Percentiles rank a stretch among this genome's conserved stretches.
These are phyloP conservation scores for Pittosporum tobira DNA, from an alignment of 129 eudicot genomes.

Conservation along the genomic window DNA sequence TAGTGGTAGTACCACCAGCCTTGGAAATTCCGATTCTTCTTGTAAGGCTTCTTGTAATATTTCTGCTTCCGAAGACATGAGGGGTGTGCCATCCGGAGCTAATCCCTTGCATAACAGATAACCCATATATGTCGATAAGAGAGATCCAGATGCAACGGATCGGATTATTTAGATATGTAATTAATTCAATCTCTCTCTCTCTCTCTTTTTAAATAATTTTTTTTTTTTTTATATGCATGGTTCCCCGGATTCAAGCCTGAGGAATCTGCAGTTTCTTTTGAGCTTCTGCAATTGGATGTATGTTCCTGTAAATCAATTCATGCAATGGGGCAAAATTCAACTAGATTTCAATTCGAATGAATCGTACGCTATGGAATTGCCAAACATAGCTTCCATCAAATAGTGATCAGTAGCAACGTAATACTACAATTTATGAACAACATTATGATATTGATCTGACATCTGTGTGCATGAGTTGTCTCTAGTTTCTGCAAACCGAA, in stretches of 20 bases:
- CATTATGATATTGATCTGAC: background rate
- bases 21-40: background rate
- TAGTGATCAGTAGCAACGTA: too few species aligned
- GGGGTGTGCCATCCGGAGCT: background rate
- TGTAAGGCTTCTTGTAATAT: background rate
- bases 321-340: too few species aligned
- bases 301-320: too few species aligned
- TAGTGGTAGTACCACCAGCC: background rate
- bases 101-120: slow-evolving; percentile 8
- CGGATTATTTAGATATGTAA: too few species aligned
- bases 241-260: too few species aligned
- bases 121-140: too few species aligned
- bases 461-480: slow-evolving; percentile 3
- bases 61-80: background rate
- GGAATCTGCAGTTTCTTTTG: background rate
- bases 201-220: too few species aligned
- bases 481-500: background rate
- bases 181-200: too few species aligned
- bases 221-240: background rate
- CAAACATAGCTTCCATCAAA: too few species aligned
- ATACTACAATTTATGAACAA: too few species aligned
- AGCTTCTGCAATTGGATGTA: background rate
- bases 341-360: too few species aligned
- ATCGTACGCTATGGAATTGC: too few species aligned
- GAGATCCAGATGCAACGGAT: background rate